phyloP scores from a whole-genome alignment of 148 eudicot species.

The Fagopyrum homotropicum region DNA sequence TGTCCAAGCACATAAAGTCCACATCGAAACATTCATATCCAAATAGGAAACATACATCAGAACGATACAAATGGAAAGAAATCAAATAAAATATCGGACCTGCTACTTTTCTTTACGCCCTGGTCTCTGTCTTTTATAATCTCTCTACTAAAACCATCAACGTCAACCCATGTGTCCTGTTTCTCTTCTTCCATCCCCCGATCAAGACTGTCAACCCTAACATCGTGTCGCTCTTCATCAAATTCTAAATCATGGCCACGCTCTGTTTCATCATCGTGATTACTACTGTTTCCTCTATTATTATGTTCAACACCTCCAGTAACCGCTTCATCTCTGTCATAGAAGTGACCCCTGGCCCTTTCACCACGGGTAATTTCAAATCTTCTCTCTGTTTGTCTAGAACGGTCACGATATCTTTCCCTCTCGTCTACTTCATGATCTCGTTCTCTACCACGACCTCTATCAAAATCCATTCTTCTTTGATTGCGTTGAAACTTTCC shows the following conservation, averaged over 20 bases:
- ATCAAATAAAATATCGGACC: constrained; percentile 29
- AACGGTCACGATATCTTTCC: constrained; percentile 35
- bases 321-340: constrained; percentile 32
- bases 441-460: constrained; percentile 48
- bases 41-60: background rate
- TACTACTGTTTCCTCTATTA: constrained; percentile 33
- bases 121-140: constrained; percentile 24
- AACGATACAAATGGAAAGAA: background rate
- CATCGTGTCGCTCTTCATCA: constrained; percentile 34
- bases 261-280: constrained; percentile 35
- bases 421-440: constrained; percentile 32
- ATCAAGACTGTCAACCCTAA: constrained; percentile 35
- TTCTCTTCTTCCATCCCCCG: constrained; percentile 31
- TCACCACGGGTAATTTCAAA: constrained; percentile 25
- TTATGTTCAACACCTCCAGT: constrained; percentile 23
- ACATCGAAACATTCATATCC: background rate
- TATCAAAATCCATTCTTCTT: constrained; percentile 36
- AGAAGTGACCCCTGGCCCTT: constrained; percentile 29
- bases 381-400: constrained; percentile 35
- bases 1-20: background rate
- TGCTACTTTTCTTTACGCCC: constrained; percentile 29
- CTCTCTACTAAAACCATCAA: background rate
- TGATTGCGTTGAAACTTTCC: constrained; percentile 46
- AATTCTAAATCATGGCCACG: constrained; percentile 25
- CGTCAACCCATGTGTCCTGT: background rate